Evolutionary conservation across 1,139 yeast species (phyloP).

Genomic region (Yueomyces sp.): DNA sequence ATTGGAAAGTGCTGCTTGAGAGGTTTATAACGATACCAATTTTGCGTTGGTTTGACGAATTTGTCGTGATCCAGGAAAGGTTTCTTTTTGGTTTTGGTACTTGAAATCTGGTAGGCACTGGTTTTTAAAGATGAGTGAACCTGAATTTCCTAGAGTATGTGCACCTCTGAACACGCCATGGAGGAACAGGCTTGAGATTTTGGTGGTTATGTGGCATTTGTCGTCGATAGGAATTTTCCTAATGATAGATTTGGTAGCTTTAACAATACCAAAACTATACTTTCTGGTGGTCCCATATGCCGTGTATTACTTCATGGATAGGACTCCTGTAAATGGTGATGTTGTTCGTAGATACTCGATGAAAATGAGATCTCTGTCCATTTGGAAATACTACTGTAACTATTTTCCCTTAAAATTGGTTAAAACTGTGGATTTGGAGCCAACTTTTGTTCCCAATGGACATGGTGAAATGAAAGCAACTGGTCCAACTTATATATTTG

Average conservation of each 20-base stretch:
- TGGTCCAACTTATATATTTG: conserved; percentile 78
- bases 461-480: conserved; percentile 19
- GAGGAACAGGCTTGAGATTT: conserved; percentile 50
- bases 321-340: conserved; percentile 64
- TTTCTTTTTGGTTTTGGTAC: too few species aligned
- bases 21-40: too few species aligned
- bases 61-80: too few species aligned
- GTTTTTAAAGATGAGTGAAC: background rate
- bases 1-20: too few species aligned
- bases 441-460: conserved; percentile 43
- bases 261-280: conserved; percentile 67
- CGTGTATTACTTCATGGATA: conserved; percentile 46
- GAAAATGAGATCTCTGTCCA: conserved; percentile 40
- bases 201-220: conserved; percentile 67
- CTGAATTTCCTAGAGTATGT: conserved; percentile 2
- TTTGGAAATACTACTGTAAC: conserved; percentile 67
- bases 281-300: conserved; percentile 41
- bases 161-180: conserved; percentile 35
- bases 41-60: too few species aligned
- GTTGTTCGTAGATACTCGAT: conserved; percentile 45
- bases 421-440: conserved; percentile 59
- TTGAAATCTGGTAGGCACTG: too few species aligned
- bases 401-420: conserved; percentile 76
- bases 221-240: conserved; percentile 53
- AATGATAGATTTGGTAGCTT: conserved; percentile 40